Base-by-base conservation (phyloP, 192 early-diverging fungal species). In the Radiomyces spectabilis region DNA sequence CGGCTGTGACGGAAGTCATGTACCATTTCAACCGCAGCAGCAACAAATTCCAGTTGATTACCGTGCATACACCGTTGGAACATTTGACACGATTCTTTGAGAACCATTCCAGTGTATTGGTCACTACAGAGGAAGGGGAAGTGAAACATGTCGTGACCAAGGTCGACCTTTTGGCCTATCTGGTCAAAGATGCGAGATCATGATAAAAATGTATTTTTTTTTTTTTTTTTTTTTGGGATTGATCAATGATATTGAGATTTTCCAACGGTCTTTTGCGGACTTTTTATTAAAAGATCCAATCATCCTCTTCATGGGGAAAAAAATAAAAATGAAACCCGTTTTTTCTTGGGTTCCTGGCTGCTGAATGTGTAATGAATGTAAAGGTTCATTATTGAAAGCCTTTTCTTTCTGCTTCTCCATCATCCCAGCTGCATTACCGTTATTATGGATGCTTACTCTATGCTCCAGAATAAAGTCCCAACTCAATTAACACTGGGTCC, bases 81-180 rank as follows among this genome's bases (percentile, higher is more conserved):
- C 77, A 77, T 43, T 72, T 98, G 62, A 82, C 84, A 31, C 61
- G 71, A 35, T 98, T 96, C 73, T 96, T 98, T 68, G 94, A 96
- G 65, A 87, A 83, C 51, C 79, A 95, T 76, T 89, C 84, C 41
- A 76, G 81, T 8, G 95, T 88, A 19, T 77, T 98, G 45, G 91
- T 98, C 37, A 19, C 16, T 33, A 98, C 95, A 16, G 70, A 73
- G 29, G 81, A 85, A 39, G 75, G 80, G 35, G 76, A 76, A 49
- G 86, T 93, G 40, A 52, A 65, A 43, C 82, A 87, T 48, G 89
- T 98, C 15, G 79, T 96, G 24, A 98, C 94, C 48, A 95, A 95
- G 64, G 83, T 96, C 44, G 95, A 98, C 65, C 68, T 98, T 51
- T 74, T 98, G 18, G 66, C 82, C 1, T 88, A 75, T 59, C 66